These are phyloP conservation scores for Saccharomycopsis sp. DNA, from an alignment of 805 yeast genomes.

Conservation along the genomic window DNA sequence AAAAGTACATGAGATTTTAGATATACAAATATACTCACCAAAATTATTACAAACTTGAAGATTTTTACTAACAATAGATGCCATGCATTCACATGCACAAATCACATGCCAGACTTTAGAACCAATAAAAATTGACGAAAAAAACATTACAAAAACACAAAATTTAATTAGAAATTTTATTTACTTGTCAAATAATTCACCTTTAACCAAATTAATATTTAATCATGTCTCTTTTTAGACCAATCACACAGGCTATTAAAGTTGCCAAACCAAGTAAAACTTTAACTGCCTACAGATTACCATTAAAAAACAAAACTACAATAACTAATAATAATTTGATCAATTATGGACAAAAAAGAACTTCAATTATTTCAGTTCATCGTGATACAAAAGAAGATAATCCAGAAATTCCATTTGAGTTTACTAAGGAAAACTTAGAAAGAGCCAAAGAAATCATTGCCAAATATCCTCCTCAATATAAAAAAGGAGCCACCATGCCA, in stretches of 20 bases:
- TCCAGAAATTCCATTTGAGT: slow-evolving; percentile 60
- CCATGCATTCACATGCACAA: too few relatives aligned
- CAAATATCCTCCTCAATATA: slow-evolving; percentile 79
- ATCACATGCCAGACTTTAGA: background rate
- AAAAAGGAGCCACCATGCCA: slow-evolving; percentile 85
- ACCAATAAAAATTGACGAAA: background rate
- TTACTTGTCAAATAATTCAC: too few relatives aligned
- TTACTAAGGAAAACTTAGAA: slow-evolving; percentile 48
- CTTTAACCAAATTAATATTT: too few relatives aligned
- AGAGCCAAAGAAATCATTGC: slow-evolving; percentile 66
- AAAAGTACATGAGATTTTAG: too few relatives aligned
- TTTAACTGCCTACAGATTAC: slow-evolving; percentile 12
- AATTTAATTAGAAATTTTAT: background rate
- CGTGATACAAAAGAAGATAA: slow-evolving; percentile 63
- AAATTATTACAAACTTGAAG: too few relatives aligned
- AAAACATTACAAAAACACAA: too few relatives aligned
- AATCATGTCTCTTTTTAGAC: slow-evolving; percentile 14
- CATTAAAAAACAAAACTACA: background rate
- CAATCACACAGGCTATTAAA: slow-evolving; percentile 15
- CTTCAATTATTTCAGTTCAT: slow-evolving; percentile 37
- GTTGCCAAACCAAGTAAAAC: slow-evolving; percentile 8
- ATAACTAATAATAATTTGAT: background rate
- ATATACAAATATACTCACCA: too few relatives aligned
- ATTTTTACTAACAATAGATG: too few relatives aligned
- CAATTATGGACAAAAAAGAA: slow-evolving; percentile 12